Base-by-base conservation (phyloP, 2,329 filamentous ascomycete genomes). In the Fusarium musae region DNA sequence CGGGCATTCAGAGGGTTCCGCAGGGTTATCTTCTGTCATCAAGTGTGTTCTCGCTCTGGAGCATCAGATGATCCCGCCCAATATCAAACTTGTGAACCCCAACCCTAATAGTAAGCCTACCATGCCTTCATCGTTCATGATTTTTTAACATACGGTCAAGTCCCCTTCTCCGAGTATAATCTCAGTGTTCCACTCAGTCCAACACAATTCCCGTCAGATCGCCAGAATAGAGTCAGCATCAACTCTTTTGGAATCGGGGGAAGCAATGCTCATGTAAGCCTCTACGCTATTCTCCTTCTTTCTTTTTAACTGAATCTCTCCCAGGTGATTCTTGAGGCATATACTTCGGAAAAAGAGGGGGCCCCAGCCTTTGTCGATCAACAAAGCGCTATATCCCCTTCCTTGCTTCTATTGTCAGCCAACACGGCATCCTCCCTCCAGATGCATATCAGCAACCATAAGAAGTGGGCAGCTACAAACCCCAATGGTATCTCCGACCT, bases 231-330 rank as follows among this genome's bases (percentile, higher is more conserved):
- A n/a, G 67, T 70, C 8, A 76, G 73, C 30, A 65, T 80, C 64
- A 79, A 80, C 69, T 77, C 78, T 8, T 80, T 80, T 21, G 79
- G 78, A 1, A 79, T 77, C 12, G 78, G 79, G 0, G 79, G 79
- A 6, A 73, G 74, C 7, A 80, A 80, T 23, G 72, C 72, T 1
- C 79, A 80, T 39, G 47, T 52, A 32, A 34, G 34, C 34, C 34
- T 34, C 34, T 16, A 34, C 13, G 34, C 13, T 34, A 16, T 34
- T 34, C 13, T 34, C 13, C 6, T 34, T 34, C 13, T 34, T 34
- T 34, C 32, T 16, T 34, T 34, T 34, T 34, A 34, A 15, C 32
- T 34, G 32, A 34, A 34, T 4, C 32, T 2, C 13, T 34, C 32
- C 32, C 8, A 58, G 52, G 23, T 53, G 3, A 56, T 81, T 32